Base-by-base conservation (phyloP, 2,329 filamentous ascomycete genomes). In the Ophiostoma quercus region DNA sequence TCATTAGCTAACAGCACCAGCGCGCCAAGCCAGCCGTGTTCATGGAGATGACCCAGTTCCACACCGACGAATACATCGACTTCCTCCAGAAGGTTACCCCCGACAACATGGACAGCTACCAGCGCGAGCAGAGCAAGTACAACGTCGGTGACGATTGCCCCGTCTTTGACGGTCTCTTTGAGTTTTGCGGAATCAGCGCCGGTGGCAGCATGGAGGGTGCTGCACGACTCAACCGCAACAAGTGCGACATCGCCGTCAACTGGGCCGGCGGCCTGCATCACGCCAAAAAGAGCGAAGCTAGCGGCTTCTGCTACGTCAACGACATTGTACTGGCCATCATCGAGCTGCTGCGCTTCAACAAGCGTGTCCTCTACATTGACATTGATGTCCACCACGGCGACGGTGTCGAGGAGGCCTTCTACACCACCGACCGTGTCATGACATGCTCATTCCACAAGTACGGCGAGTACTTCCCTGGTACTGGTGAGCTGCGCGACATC, bases 211-310 rank as follows among this genome's bases (percentile, higher is more conserved):
- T 99, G 84, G 94, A 97, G 77, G 95, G 94, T 19, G 94, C 95
- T 2, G 91, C 92, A 43, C 91, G 95, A 73, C 85, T 99, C 25
- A 93, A 94, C 77, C 91, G 94, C 73, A 87, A 92, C 73, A 95
- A 97, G 80, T 95, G 93, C 77, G 92, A 98, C 79, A 97, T 99
- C 76, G 95, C 95, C 25, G 92, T 99, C 79, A 98, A 98, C 80
- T 99, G 95, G 95, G 95, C 94, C 63, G 95, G 95, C 68, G 95
- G 95, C 34, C 87, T 99, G 66, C 95, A 99, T 79, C 95, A 99
- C 79, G 95, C 95, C 62, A 97, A 98, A 80, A 98, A 98, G 81
- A 91, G 91, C 74, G 93, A 97, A 81, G 95, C 95, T 71, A 94
- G 90, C 75, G 95, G 95, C 47, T 99, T 99, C 82, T 99, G 95